These are phyloP conservation scores for Sechiopsis laciniata DNA, from an alignment of 306 rosid genomes.

Conservation along the genomic window DNA sequence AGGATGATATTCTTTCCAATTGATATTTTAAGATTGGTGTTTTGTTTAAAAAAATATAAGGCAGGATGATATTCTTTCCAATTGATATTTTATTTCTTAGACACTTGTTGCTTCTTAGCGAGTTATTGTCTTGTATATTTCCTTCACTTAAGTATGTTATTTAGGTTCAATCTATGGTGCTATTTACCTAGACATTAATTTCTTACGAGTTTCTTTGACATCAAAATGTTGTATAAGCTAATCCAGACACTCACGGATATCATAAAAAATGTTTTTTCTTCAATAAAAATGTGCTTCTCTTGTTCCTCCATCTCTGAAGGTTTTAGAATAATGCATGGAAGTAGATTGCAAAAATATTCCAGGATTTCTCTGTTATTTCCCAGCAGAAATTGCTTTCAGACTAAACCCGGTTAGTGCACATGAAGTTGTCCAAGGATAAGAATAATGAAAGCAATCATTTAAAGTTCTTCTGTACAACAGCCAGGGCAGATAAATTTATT, in stretches of 20 bases:
- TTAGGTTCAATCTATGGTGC: too few species aligned
- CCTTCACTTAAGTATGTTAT: background rate
- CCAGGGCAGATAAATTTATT: slow-evolving; percentile 2
- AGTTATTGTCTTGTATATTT: background rate
- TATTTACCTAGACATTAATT: too few species aligned
- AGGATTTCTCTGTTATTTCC: background rate
- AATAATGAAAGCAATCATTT: background rate
- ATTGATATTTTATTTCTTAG: background rate
- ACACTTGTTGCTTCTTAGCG: background rate
- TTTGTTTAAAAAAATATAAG: too few species aligned
- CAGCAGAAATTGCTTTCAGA: background rate
- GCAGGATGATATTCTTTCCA: slow-evolving; percentile 5
- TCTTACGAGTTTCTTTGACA: too few species aligned
- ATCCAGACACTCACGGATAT: too few species aligned
- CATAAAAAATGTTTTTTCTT: background rate
- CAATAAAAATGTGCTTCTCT: background rate
- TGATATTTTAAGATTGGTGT: too few species aligned
- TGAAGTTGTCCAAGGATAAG: background rate
- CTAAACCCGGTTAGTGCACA: background rate
- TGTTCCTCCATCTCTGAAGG: slow-evolving; percentile 3
- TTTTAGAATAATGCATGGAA: slow-evolving; percentile 9
- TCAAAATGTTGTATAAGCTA: too few species aligned
- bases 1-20: too few species aligned
- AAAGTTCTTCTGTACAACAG: background rate
- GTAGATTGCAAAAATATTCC: background rate